These are phyloP conservation scores for Ophiostoma sp. DNA, from an alignment of 2,329 filamentous ascomycete species.

Conservation along the genomic window DNA sequence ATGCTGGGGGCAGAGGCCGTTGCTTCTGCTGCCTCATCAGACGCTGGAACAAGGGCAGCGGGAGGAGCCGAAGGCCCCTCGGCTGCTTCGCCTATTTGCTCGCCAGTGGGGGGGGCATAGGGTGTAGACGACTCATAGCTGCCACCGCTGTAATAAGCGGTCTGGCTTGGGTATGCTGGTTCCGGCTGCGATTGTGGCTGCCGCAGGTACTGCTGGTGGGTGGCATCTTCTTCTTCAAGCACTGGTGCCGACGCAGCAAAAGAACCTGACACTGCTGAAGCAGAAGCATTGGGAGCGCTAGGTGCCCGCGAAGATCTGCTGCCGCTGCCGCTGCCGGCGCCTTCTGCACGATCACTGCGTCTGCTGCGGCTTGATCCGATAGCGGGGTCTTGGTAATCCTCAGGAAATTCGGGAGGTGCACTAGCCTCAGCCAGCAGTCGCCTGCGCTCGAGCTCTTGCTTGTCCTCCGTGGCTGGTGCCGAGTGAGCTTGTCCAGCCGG, in stretches of 20 bases:
- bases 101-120: neutral
- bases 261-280: neutral
- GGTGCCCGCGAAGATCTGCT: neutral
- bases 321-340: neutral
- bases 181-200: neutral
- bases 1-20: neutral
- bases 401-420: constrained; percentile 54
- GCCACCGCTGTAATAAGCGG: neutral
- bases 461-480: constrained; percentile 57
- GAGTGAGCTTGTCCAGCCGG: constrained; percentile 19
- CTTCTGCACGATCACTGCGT: neutral
- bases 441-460: constrained; percentile 67
- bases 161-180: neutral
- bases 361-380: constrained; percentile 27
- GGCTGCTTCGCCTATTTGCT: neutral
- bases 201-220: constrained; percentile 3
- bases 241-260: constrained; percentile 50
- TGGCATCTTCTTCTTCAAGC: constrained; percentile 47
- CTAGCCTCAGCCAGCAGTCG: constrained; percentile 60
- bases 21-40: neutral
- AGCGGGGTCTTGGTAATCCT: constrained; percentile 41
- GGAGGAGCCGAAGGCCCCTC: neutral
- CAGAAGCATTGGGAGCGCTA: neutral
- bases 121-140: neutral
- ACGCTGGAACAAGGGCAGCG: neutral